Evolutionary conservation across 805 yeast genomes (phyloP).

Genomic region (Ogataea pilisensis): DNA sequence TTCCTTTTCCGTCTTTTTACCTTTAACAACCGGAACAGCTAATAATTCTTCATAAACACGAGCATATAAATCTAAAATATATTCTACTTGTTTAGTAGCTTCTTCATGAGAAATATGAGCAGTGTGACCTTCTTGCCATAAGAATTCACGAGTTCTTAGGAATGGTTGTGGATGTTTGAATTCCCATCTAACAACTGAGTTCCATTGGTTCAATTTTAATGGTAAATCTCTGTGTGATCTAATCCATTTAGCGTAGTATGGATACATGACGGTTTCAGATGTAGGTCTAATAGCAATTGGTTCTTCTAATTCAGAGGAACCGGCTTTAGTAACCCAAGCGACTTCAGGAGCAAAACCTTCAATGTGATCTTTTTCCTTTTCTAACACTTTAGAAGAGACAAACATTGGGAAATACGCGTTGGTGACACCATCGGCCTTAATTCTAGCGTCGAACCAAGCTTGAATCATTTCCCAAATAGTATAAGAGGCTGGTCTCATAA

Average conservation of each 20-base stretch:
- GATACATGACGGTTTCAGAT: constrained; percentile 99
- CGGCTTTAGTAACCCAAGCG: constrained; percentile 99
- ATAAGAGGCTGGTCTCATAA: constrained; percentile 93
- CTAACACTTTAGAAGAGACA: constrained; percentile 86
- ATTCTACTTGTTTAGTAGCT: constrained; percentile 78
- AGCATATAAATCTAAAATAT: constrained; percentile 82
- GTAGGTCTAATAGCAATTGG: constrained; percentile 99
- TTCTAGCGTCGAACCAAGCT: constrained; percentile 72
- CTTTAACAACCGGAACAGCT: constrained; percentile 96
- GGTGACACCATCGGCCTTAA: constrained; percentile 85
- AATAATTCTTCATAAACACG: constrained; percentile 83
- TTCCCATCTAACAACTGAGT: constrained; percentile 99
- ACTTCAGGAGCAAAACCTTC: constrained; percentile 99
- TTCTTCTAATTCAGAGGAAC: constrained; percentile 89
- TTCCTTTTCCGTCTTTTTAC: constrained; percentile 94
- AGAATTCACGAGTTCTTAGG: constrained; percentile 95
- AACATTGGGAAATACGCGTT: constrained; percentile 99
- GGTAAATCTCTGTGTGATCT: constrained; percentile 98
- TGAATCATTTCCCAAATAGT: constrained; percentile 94
- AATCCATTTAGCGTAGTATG: constrained; percentile 98
- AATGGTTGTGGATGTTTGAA: constrained; percentile 99
- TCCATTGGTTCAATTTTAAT: constrained; percentile 96
- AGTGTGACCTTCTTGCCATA: constrained; percentile 99
- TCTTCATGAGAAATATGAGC: constrained; percentile 84
- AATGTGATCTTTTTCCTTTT: constrained; percentile 96